Evolutionary conservation across 108 stramenopile genomes (phyloP).

Genomic region (Stephanodiscus minutulus): DNA sequence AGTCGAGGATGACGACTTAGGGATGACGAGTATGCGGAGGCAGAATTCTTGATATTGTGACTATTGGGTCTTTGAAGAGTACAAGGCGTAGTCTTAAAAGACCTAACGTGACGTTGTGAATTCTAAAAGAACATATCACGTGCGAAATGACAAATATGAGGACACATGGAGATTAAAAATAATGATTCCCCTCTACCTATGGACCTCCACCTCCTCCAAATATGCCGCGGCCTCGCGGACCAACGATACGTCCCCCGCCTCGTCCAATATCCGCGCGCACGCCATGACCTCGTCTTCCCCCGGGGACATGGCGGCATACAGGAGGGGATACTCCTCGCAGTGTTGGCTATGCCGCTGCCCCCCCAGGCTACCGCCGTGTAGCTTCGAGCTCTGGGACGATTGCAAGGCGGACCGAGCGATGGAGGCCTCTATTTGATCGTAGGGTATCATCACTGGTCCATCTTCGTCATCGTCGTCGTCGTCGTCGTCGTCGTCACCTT

Average conservation of each 20-base stretch:
- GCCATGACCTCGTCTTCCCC: conserved; percentile 88
- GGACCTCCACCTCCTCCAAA: conserved; percentile 73
- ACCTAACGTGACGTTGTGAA: no score
- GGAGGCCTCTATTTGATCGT: conserved; percentile 65
- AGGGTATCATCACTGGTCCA: conserved; percentile 71
- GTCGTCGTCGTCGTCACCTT: conserved; percentile 21
- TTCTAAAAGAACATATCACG: no score
- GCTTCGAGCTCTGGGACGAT: neutral
- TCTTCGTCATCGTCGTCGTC: conserved; percentile 66
- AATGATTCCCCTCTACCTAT: neutral
- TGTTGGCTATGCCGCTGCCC: conserved; percentile 2
- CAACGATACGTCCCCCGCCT: conserved; percentile 72
- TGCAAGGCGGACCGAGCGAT: conserved; percentile 47
- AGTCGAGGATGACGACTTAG: no score
- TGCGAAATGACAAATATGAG: no score
- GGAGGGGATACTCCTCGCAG: conserved; percentile 60
- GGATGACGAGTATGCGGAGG: no score
- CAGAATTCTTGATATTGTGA: no score
- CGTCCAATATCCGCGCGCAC: conserved; percentile 79
- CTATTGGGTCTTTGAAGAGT: no score
- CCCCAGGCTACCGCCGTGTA: neutral
- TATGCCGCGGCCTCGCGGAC: conserved; percentile 89
- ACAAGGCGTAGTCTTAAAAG: no score
- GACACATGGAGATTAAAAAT: no score
- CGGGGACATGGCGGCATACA: conserved; percentile 70